These are phyloP conservation scores for Trametes cinnabarina DNA, from an alignment of 768 basidiomycete species.

Conservation along the genomic window DNA sequence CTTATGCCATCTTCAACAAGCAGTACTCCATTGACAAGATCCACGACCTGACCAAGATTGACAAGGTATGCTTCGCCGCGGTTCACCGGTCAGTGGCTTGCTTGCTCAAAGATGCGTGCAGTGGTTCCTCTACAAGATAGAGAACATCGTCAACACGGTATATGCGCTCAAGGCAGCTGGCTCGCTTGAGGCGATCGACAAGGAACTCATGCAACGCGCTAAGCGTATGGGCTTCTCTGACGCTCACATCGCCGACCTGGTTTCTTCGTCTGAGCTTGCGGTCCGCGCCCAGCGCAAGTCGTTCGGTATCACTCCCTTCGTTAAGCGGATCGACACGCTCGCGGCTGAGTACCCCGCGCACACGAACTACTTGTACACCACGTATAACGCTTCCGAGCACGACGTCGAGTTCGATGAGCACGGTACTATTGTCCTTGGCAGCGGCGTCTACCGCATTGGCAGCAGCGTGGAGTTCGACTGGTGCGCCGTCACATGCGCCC, in stretches of 20 bases:
- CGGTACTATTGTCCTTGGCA: constrained; percentile 99
- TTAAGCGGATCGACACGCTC: constrained; percentile 98
- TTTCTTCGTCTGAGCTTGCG: constrained; percentile 67
- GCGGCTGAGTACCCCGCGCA: constrained; percentile 98
- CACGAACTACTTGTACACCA: constrained; percentile 99
- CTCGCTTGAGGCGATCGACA: constrained; percentile 64
- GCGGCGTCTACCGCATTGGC: constrained; percentile 97
- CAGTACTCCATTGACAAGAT: constrained; percentile 86
- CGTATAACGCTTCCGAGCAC: constrained; percentile 95
- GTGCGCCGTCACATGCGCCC: constrained; percentile 99
- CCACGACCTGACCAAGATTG: constrained; percentile 96
- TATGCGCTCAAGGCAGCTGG: constrained; percentile 68
- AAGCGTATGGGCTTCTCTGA: constrained; percentile 98
- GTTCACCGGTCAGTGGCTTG: neutral
- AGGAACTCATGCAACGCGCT: constrained; percentile 78
- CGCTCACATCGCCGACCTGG: constrained; percentile 81
- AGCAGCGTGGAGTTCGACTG: constrained; percentile 99
- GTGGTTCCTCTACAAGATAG: constrained; percentile 99
- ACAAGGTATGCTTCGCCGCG: constrained; percentile 58
- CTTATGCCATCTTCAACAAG: constrained; percentile 95
- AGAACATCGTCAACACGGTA: constrained; percentile 94
- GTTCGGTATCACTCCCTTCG: constrained; percentile 88
- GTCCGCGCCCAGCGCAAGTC: constrained; percentile 87
- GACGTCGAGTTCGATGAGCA: constrained; percentile 95
- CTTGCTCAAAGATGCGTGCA: constrained; percentile 27